phyloP scores from a whole-genome alignment of 495 filamentous ascomycete species.

The Platismatia glauca region DNA sequence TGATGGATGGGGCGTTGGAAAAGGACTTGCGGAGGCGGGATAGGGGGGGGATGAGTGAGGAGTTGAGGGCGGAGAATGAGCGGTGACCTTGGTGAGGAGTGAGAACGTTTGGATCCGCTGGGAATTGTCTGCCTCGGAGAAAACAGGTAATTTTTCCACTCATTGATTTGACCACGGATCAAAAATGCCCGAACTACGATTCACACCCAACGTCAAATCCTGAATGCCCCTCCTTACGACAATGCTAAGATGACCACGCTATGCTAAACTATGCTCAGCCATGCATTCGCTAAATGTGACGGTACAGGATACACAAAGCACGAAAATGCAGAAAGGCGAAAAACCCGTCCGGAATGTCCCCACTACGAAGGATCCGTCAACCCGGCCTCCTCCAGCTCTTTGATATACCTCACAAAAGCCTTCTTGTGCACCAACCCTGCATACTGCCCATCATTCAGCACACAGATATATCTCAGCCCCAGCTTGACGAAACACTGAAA shows the following conservation, averaged over 20 bases:
- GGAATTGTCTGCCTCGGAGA: not conserved
- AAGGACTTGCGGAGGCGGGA: constrained; percentile 69
- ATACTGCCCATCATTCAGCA: constrained; percentile 72
- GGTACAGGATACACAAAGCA: not conserved
- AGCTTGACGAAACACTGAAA: constrained; percentile 97
- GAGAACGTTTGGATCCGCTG: not conserved
- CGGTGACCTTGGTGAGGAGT: constrained; percentile 23
- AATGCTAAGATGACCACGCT: not conserved
- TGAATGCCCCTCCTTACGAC: not conserved
- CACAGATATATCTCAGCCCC: constrained; percentile 86
- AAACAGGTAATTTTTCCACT: not conserved
- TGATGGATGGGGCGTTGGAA: constrained; percentile 62
- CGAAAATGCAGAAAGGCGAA: not conserved
- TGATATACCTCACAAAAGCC: constrained; percentile 89
- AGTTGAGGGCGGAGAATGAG: constrained; percentile 80
- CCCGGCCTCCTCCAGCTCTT: constrained; percentile 54
- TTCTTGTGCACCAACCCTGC: constrained; percentile 96
- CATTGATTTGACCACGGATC: not conserved
- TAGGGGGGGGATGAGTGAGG: constrained; percentile 62
- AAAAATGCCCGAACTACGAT: not conserved
- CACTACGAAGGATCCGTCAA: constrained; percentile 6
- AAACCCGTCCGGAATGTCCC: not conserved
- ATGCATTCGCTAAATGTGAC: not conserved
- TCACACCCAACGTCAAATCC: not conserved
- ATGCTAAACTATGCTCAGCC: not conserved